Evolutionary conservation across 768 basidiomycete genomes (phyloP).

Genomic region (Amanita polypyramis): DNA sequence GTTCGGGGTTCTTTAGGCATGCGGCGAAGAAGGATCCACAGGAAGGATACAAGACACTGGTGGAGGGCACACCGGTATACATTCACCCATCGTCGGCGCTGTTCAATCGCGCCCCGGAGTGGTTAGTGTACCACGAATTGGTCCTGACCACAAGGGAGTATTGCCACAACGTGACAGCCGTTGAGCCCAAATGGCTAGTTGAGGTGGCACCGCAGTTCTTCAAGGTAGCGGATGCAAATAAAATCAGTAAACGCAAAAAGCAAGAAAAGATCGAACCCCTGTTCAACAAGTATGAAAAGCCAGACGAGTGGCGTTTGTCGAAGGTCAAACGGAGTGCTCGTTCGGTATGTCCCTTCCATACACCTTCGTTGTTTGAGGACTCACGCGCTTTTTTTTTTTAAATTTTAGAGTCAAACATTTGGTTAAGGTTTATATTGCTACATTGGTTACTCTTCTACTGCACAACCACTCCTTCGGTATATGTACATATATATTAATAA

Average conservation of each 20-base stretch:
- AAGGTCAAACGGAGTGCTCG: slow-evolving; percentile 88
- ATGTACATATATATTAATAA: not conserved
- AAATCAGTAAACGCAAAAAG: slow-evolving; percentile 93
- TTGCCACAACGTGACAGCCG: slow-evolving; percentile 85
- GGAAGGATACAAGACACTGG: slow-evolving; percentile 96
- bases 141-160: slow-evolving; percentile 95
- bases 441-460: not conserved
- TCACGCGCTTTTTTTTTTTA: slow-evolving; percentile 14
- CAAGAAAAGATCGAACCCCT: slow-evolving; percentile 96
- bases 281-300: slow-evolving; percentile 91
- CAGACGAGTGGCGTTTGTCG: slow-evolving; percentile 90
- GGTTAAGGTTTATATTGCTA: slow-evolving; percentile 34
- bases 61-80: slow-evolving; percentile 97
- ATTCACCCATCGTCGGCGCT: slow-evolving; percentile 95
- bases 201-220: slow-evolving; percentile 99
- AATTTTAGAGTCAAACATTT: slow-evolving; percentile 87
- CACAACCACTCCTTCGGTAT: not conserved
- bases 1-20: slow-evolving; percentile 95
- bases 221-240: slow-evolving; percentile 95
- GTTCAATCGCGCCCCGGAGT: slow-evolving; percentile 95
- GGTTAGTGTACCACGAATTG: slow-evolving; percentile 93
- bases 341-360: slow-evolving; percentile 36
- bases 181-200: slow-evolving; percentile 98
- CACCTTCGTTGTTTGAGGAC: slow-evolving; percentile 4
- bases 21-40: slow-evolving; percentile 98